Percentiles rank a stretch among this genome's conserved stretches.
These are phyloP conservation scores for Gamsiella multidivaricata DNA, from an alignment of 192 early-diverging fungal genomes.

Conservation along the genomic window DNA sequence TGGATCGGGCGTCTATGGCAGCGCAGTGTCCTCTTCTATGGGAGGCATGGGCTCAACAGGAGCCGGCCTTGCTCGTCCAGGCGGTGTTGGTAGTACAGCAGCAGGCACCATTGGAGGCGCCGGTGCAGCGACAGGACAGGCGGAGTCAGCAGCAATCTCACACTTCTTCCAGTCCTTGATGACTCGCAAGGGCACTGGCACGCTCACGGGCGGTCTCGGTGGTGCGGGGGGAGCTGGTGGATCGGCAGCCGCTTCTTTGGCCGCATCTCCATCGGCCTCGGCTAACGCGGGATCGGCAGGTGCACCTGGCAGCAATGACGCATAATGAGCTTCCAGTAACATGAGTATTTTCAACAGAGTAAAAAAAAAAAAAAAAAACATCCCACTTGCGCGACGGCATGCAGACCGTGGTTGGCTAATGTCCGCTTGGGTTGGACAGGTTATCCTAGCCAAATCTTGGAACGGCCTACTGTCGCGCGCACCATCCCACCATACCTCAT, in stretches of 20 bases:
- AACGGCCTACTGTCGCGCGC: too few species aligned
- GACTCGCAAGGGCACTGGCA: slow-evolving; percentile 68
- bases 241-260: neutral
- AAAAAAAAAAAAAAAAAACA: slow-evolving; percentile 13
- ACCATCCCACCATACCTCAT: too few species aligned
- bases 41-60: slow-evolving; percentile 19
- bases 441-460: too few species aligned
- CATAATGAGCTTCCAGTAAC: slow-evolving; percentile 9
- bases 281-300: neutral
- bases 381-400: too few species aligned
- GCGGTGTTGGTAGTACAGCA: neutral
- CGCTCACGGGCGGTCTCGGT: slow-evolving; percentile 32
- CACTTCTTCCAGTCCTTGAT: slow-evolving; percentile 93
- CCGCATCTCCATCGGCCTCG: neutral
- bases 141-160: slow-evolving; percentile 83
- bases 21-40: neutral
- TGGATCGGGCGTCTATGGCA: neutral
- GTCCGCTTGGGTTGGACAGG: too few species aligned
- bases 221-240: slow-evolving; percentile 36
- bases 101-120: slow-evolving; percentile 21
- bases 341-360: neutral
- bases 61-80: neutral
- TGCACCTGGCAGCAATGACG: slow-evolving; percentile 8
- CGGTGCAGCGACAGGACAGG: slow-evolving; percentile 28
- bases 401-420: too few species aligned